Conservation (phyloP, 768 basidiomycete genomes). For the Boletales sp. region DNA sequence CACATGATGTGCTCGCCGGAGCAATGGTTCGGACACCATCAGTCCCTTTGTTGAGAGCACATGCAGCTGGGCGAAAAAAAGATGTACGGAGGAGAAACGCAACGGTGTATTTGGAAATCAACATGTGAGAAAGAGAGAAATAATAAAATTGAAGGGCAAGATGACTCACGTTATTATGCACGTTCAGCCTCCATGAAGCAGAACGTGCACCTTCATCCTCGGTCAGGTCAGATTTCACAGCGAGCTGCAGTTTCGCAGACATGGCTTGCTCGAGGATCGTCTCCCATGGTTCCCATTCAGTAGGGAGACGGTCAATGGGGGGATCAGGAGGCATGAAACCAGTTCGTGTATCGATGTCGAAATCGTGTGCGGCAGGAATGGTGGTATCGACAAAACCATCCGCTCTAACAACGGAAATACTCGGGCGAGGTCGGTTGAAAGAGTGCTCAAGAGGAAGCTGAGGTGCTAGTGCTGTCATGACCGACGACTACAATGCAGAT, state of each 20-base stretch:
- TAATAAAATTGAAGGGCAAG: no score
- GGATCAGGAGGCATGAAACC: slow-evolving; percentile 88
- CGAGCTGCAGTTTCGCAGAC: slow-evolving; percentile 48
- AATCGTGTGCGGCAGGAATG: slow-evolving; percentile 79
- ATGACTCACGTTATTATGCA: slow-evolving; percentile 44
- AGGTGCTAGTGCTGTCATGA: no score
- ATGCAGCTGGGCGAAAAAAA: slow-evolving; percentile 44
- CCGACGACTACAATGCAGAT: no score
- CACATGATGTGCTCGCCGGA: slow-evolving; percentile 72
- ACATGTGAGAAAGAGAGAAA: no score
- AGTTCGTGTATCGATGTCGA: slow-evolving; percentile 86
- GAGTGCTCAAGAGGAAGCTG: slow-evolving; percentile 21
- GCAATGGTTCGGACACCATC: slow-evolving; percentile 46
- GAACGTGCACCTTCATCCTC: slow-evolving; percentile 39
- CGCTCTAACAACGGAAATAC: slow-evolving; percentile 18
- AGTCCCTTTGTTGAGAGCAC: slow-evolving; percentile 47
- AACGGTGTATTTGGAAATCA: no score
- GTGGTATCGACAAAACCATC: slow-evolving; percentile 42
- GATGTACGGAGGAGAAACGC: no score
- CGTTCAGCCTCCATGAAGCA: slow-evolving; percentile 49
- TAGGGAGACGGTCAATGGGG: slow-evolving; percentile 61
- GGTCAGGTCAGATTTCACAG: slow-evolving; percentile 38
- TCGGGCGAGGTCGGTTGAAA: slow-evolving; percentile 33
- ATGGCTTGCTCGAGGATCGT: slow-evolving; percentile 48
- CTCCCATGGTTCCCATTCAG: slow-evolving; percentile 74